Conservation (phyloP, 257 asterid genomes). For the Lithospermum erythrorhizon region DNA sequence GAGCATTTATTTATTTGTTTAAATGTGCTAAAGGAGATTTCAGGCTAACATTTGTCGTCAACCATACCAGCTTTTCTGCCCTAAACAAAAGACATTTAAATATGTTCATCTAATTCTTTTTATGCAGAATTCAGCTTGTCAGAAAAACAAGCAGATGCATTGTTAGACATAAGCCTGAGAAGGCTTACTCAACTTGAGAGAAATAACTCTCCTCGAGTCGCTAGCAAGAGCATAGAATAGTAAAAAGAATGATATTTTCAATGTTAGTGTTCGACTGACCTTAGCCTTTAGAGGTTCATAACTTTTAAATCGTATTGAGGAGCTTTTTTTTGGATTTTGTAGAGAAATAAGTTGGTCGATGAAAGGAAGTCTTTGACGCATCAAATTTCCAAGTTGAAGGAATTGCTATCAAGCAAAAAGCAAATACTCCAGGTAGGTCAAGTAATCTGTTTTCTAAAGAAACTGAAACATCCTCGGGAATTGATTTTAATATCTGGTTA, state of each 20-base stretch:
- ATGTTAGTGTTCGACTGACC: background rate
- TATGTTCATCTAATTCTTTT: background rate
- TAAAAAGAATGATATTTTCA: background rate
- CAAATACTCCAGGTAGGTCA: constrained; percentile 59
- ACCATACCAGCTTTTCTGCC: background rate
- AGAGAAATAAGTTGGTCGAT: constrained; percentile 86
- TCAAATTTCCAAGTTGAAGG: constrained; percentile 66
- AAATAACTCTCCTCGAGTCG: constrained; percentile 14
- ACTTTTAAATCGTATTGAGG: background rate
- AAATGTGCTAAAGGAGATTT: background rate
- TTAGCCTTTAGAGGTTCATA: background rate
- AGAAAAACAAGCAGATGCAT: constrained; percentile 94
- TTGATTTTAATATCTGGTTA: background rate
- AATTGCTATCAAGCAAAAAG: constrained; percentile 77
- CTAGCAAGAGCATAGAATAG: background rate
- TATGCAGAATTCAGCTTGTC: constrained; percentile 62
- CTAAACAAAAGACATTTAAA: background rate
- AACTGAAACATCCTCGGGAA: too few species aligned
- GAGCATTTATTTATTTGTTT: too few species aligned
- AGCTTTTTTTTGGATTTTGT: constrained; percentile 15
- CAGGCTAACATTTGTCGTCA: background rate
- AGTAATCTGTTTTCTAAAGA: background rate
- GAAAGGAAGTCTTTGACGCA: constrained; percentile 64
- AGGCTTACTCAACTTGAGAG: constrained; percentile 90
- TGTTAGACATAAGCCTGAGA: constrained; percentile 91